Evolutionary conservation across 768 basidiomycete species (phyloP).

Genomic region (Gautieria morchelliformis): DNA sequence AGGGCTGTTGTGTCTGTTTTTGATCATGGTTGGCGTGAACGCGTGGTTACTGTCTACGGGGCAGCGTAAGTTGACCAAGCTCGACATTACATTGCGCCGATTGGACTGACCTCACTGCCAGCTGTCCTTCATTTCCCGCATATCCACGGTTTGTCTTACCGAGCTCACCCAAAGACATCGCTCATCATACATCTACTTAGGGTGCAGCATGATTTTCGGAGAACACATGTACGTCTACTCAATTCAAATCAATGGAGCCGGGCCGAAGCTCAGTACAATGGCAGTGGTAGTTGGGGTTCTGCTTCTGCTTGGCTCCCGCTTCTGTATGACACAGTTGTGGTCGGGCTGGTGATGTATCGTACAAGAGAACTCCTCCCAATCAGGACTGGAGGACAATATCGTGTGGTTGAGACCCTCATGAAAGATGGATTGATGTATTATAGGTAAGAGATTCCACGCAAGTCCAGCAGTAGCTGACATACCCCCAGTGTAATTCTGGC

Average conservation of each 20-base stretch:
- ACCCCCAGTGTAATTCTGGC: conserved; percentile 26
- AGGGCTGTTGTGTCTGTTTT: neutral
- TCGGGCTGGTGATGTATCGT: conserved; percentile 1
- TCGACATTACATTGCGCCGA: neutral
- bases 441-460: neutral
- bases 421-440: conserved; percentile 6
- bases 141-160: neutral
- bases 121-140: neutral
- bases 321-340: conserved; percentile 1
- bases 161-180: neutral
- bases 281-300: conserved; percentile 2
- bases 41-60: conserved; percentile 4
- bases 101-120: neutral
- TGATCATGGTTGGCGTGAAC: conserved; percentile 5
- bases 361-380: neutral
- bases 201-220: conserved; percentile 7
- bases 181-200: neutral
- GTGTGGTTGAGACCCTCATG: neutral
- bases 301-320: conserved; percentile 5
- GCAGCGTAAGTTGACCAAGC: neutral
- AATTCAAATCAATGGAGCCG: neutral
- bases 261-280: neutral
- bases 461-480: neutral
- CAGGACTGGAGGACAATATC: neutral
- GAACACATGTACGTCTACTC: neutral